Base-by-base conservation (phyloP, 2,329 filamentous ascomycete genomes). In the Phaeosphaeria sp. region DNA sequence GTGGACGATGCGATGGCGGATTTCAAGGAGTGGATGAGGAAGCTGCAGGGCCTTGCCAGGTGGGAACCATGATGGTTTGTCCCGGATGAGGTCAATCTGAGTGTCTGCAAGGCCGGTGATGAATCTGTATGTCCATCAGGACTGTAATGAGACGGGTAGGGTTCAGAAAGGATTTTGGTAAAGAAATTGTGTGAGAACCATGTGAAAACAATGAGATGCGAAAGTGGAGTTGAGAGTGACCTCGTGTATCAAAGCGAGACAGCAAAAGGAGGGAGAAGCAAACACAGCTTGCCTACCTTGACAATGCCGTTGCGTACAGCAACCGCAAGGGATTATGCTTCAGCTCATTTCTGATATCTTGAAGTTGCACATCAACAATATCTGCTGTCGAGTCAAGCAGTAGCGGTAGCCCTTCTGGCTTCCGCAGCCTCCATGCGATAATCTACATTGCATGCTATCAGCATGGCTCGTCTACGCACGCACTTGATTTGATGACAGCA, bases 1-100 rank as follows among this genome's bases (percentile, higher is more conserved):
- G 75, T 98, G 93, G 42, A 93, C 96, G 44, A 91, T 91, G 78
- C 96, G 91, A 75, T 97, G 93, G 46, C 93, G 87, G 57, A 96
- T 82, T 80, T 96, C 93, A 53, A 97, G 92, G 76, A 97, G 96
- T 86, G 88, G 58, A 89, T 90, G 22, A 90, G 70, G 73, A 13
- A 67, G 61, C 50, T 69, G 61, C 27, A 69, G 64, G 1, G 62
- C 44, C 58, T 67, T 66, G 13, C 63, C 63, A 1, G 66, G 59
- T 2, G 63, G 65, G 42, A 68, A 68, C 66, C 64, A 72, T 36
- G 62, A 62, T 13, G 72, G 72, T 1, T 64, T 67, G 57, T 68
- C 64, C 25, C 72, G 71, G n/a, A 60, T 60, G 20, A 76, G 64
- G 22, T 73, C 69, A 21, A 69, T 67, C 54, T 69, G 88, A 48